phyloP scores from a whole-genome alignment of 1,139 yeast species.

The Lodderomyces margitis region DNA sequence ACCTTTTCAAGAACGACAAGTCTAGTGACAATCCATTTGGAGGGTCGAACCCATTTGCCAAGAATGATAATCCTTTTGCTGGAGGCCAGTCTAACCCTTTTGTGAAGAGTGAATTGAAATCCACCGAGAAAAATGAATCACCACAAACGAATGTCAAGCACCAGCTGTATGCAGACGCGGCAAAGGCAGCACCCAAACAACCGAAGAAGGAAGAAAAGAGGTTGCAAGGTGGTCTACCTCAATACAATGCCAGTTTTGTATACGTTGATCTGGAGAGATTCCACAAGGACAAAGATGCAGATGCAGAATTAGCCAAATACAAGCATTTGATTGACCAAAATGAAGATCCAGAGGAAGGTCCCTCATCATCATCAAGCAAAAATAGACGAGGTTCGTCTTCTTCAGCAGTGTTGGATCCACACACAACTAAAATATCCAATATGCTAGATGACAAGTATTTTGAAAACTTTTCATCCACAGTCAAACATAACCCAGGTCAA shows the following conservation, averaged over 20 bases:
- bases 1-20: conserved; percentile 31
- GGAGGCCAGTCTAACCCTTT: conserved; percentile 13
- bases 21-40: conserved; percentile 34
- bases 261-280: conserved; percentile 69
- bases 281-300: conserved; percentile 30
- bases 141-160: conserved; percentile 2
- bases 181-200: conserved; percentile 17
- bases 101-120: conserved; percentile 10
- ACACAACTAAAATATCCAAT: conserved; percentile 42
- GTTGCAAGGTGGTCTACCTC: conserved; percentile 33
- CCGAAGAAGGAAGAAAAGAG: conserved; percentile 9
- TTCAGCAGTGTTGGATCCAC: conserved; percentile 29
- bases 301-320: conserved; percentile 46
- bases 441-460: conserved; percentile 75
- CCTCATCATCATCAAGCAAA: background rate
- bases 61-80: conserved; percentile 2
- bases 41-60: conserved; percentile 29
- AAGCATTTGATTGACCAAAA: conserved; percentile 45
- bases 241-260: conserved; percentile 62
- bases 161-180: conserved; percentile 27
- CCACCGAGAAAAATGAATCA: conserved; percentile 9
- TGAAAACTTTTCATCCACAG: conserved; percentile 70
- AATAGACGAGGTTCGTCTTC: conserved; percentile 18
- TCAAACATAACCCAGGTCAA: conserved; percentile 81
- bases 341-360: conserved; percentile 20